Evolutionary conservation across 1,284 basidiomycete genomes (phyloP).

Genomic region (Ustilago curta): DNA sequence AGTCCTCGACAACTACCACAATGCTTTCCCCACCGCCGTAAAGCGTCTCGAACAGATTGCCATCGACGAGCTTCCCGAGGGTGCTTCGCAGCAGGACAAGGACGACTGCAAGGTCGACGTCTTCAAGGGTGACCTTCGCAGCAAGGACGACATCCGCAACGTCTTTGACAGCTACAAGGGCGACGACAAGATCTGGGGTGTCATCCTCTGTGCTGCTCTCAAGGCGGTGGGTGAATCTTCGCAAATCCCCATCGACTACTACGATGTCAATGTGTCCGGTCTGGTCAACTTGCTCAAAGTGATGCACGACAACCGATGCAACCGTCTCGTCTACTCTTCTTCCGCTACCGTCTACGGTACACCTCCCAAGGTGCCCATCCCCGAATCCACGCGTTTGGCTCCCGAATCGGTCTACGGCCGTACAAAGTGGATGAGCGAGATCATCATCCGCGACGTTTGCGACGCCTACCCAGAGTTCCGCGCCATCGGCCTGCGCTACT

Average conservation of each 20-base stretch:
- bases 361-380: conserved; percentile 91
- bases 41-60: conserved; percentile 83
- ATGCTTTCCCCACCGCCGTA: conserved; percentile 82
- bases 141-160: conserved; percentile 55
- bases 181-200: conserved; percentile 81
- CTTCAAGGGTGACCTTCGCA: conserved; percentile 65
- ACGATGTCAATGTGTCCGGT: conserved; percentile 67
- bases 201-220: conserved; percentile 95
- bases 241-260: conserved; percentile 83
- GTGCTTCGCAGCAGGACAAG: conserved; percentile 75
- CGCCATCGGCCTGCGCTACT: conserved; percentile 89
- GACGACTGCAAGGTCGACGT: conserved; percentile 83
- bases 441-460: conserved; percentile 89
- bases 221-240: conserved; percentile 99
- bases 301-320: conserved; percentile 86
- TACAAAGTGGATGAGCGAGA: conserved; percentile 94
- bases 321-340: conserved; percentile 93
- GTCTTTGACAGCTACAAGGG: conserved; percentile 59
- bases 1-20: conserved; percentile 76
- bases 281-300: conserved; percentile 62
- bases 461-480: conserved; percentile 82
- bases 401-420: conserved; percentile 94
- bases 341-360: conserved; percentile 99
- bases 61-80: conserved; percentile 75
- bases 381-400: conserved; percentile 87